phyloP scores from a whole-genome alignment of 495 filamentous ascomycete species.

The Amphirosellinia nigrospora region DNA sequence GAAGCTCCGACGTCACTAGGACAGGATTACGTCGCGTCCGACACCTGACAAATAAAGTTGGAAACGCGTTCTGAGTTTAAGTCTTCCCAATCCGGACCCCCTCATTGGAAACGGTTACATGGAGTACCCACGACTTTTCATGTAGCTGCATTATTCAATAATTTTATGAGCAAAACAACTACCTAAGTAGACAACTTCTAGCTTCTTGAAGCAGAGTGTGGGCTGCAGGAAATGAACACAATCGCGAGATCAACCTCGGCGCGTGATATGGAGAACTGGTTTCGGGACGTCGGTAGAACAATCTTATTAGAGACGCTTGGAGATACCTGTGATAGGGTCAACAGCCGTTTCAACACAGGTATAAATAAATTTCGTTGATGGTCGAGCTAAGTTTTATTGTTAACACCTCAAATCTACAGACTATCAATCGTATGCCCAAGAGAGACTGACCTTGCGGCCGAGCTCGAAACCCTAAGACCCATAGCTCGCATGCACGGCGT shows the following conservation, averaged over 20 bases:
- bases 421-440: constrained; percentile 25
- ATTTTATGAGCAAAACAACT: background rate
- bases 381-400: background rate
- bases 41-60: background rate
- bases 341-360: constrained; percentile 45
- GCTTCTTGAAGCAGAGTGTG: background rate
- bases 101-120: too few species aligned
- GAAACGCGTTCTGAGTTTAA: background rate
- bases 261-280: constrained; percentile 48
- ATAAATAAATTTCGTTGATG: constrained; percentile 23
- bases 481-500: constrained; percentile 33
- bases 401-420: constrained; percentile 9
- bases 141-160: background rate
- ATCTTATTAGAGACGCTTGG: constrained; percentile 49
- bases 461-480: constrained; percentile 40
- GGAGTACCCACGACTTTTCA: too few species aligned
- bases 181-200: background rate
- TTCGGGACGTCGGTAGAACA: constrained; percentile 41
- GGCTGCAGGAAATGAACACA: background rate
- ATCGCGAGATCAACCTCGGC: background rate
- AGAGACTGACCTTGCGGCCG: constrained; percentile 31
- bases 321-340: constrained; percentile 47
- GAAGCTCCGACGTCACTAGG: constrained; percentile 7
- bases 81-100: too few species aligned
- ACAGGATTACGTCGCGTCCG: background rate